Conservation (phyloP, 257 asterid genomes). For the Nicotiana undulata region DNA sequence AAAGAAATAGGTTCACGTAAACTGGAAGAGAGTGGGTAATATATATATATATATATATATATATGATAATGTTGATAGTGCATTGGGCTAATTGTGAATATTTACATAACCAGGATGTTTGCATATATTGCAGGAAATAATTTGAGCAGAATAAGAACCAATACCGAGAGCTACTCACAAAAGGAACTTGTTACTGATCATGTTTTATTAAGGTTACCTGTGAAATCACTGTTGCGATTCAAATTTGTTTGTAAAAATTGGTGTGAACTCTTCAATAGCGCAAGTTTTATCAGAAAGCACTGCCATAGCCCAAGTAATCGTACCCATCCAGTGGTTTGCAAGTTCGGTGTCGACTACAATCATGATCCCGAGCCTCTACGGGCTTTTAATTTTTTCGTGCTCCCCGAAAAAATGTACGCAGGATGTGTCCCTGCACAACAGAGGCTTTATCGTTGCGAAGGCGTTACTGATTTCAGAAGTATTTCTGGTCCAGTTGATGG, state of each 20-base stretch:
- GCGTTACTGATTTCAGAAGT: neutral
- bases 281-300: neutral
- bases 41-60: too few species aligned
- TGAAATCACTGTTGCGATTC: neutral
- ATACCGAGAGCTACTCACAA: neutral
- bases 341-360: neutral
- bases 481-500: neutral
- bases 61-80: too few species aligned
- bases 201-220: neutral
- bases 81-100: too few species aligned
- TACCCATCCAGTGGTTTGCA: neutral
- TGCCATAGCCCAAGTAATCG: neutral
- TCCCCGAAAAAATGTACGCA: neutral
- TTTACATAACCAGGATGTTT: neutral
- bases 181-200: neutral
- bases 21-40: too few species aligned
- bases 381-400: neutral
- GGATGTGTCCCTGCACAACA: neutral
- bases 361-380: neutral
- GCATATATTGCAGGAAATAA: neutral
- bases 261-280: neutral
- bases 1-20: too few species aligned
- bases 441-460: neutral
- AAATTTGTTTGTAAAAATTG: neutral
- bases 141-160: neutral